Conservation (phyloP, 2,329 filamentous ascomycete species). For the Alternaria alternata region DNA sequence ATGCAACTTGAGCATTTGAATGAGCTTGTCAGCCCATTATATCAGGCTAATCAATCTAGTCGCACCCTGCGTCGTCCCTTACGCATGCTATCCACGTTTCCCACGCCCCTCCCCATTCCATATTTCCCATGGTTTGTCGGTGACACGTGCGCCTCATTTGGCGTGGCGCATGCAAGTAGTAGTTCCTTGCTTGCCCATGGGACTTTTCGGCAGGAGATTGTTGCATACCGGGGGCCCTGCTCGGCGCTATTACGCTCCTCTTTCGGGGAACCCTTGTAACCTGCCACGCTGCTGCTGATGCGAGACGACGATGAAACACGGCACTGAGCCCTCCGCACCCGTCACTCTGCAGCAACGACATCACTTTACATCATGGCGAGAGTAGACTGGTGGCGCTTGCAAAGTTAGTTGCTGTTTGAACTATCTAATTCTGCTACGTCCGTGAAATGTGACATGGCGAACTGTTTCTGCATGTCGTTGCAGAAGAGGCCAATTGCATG, state of each 20-base stretch:
- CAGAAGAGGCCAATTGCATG: slow-evolving; percentile 7
- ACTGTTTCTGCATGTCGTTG: slow-evolving; percentile 15
- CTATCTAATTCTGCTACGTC: slow-evolving; percentile 20
- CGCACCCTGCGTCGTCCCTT: background rate
- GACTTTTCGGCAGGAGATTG: background rate
- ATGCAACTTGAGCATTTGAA: background rate
- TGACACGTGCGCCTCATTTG: slow-evolving; percentile 4
- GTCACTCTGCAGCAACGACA: slow-evolving; percentile 25
- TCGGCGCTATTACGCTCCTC: slow-evolving; percentile 9
- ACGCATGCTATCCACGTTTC: slow-evolving; percentile 6
- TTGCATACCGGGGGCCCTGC: background rate
- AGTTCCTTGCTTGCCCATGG: background rate
- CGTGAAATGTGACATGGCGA: slow-evolving; percentile 14
- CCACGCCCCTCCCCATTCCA: background rate
- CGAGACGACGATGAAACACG: slow-evolving; percentile 49
- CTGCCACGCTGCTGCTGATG: slow-evolving; percentile 2
- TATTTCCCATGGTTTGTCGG: background rate
- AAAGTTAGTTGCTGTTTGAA: slow-evolving; percentile 15
- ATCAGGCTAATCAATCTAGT: background rate
- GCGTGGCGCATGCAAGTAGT: slow-evolving; percentile 5
- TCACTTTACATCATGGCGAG: slow-evolving; percentile 25
- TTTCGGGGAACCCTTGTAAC: slow-evolving; percentile 2
- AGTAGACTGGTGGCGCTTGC: slow-evolving; percentile 20
- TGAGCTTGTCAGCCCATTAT: too few relatives aligned
- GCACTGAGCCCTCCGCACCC: slow-evolving; percentile 24